Base-by-base conservation (phyloP, 1,284 basidiomycete genomes). In the Ganoderma resinaceum region DNA sequence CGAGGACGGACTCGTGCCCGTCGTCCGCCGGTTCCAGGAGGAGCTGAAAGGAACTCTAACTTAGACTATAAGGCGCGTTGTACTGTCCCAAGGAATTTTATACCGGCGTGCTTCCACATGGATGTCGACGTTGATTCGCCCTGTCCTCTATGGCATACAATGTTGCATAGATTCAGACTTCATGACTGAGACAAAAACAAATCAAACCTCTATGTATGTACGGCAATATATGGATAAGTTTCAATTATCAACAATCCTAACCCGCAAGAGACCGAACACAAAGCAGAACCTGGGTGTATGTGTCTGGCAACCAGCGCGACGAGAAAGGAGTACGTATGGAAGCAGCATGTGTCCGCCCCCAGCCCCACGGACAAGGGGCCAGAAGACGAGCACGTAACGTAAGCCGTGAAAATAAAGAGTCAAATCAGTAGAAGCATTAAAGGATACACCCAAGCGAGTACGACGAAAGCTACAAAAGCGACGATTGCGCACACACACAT, bases 1-100 rank as follows among this genome's bases (percentile, higher is more conserved):
- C 71, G 79, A 83, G 70, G 84, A 82, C 26, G 84, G 84, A 1
- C 85, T 86, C 80, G 81, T 81, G 58, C 80, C 80, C 14, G 77
- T 86, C 49, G 82, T 85, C 18, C 74, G 77, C 60, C 77, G 74
- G 62, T 85, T 86, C 71, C 77, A 82, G 75, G 74, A 79, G 66
- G 75, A 78, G 70, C 72, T 82, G 18, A 74, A 70, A 49, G 46
- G 11, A 12, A 26, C 9, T 20, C 9, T 23, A 26, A 5, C 46
- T 23, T 49, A 26, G 20, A n/a, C n/a, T n/a, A n/a, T n/a, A n/a
- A n/a, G 11, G 46, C 46, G 3, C 46, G 23, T 11, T 0, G 9
- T 11, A 49, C 46, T 23, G 0, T 26, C 23, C 46, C 9, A 4
- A 49, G 9, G 23, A 4, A 4, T 12, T 26, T 1, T 3, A 49